Evolutionary conservation across 306 rosid species (phyloP), one percentile per base, ranked within the genome.

Genomic region (Corylus heterophylla): DNA sequence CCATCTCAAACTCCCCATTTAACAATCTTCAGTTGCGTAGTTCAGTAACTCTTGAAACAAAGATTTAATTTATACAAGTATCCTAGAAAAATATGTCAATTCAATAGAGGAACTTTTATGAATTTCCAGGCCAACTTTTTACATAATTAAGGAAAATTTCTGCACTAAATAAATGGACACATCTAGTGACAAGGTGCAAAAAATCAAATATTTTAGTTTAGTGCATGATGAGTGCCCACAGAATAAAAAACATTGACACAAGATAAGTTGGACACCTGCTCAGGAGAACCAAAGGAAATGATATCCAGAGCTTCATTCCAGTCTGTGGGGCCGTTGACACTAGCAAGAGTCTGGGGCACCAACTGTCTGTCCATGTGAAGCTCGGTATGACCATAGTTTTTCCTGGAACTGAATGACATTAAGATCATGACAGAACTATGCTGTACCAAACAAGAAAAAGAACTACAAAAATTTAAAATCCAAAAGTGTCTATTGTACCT

Each of bases 261-360:
- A 37, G 45, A 16, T n/a, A 63, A 74, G 68, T 35, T n/a, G 37
- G 63, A 35, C 42, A 93, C 99, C 98, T 93, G 97, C 88, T 93
- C 99, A 17, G 99, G 99, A 78, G 97, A 90, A 66, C 98, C 97
- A 44, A 86, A 91, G 74, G 99, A 89, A 77, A 96, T 96, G 63
- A 93, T 91, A 74, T 96, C 97, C 69, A 96, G 85, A 20, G 99
- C 98, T 85, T 96, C 99, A 77, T 91, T 96, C 99, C 99, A 96
- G 84, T 96, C 92, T 14, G 94, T 90, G 80, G 98, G 99, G 62
- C 94, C 96, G 81, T 73, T 88, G 3, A 89, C 90, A 67, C 88
- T 85, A 56, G 89, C 48, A 44, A 89, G 76, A 27, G 85, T 84
- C 82, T 79, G 91, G 39, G 93, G 90, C 82, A 88, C 56, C 51